A percentile compares a stretch with the other conserved stretches of the same genome.
Conservation (phyloP, 495 filamentous ascomycete species). For the Trichocladium antarcticum region DNA sequence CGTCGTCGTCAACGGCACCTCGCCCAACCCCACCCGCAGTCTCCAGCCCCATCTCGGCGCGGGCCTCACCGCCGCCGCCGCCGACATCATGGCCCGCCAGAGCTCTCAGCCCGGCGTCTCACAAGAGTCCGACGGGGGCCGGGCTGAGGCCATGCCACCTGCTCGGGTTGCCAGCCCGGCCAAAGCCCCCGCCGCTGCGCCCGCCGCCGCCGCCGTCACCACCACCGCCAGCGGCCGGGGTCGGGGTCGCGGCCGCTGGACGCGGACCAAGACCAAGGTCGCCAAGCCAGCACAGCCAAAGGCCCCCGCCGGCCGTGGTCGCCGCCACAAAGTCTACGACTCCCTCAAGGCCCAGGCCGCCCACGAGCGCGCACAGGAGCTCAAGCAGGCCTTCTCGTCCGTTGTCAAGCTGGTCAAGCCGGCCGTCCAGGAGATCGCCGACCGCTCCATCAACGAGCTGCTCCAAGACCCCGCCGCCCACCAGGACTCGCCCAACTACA, state of each 20-base stretch:
- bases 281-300: conserved; percentile 28
- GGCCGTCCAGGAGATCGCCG: conserved; percentile 33
- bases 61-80: no score
- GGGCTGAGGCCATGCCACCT: conserved; percentile 10
- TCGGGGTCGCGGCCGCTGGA: conserved; percentile 18
- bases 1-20: neutral
- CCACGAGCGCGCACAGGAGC: conserved; percentile 35
- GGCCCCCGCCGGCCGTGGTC: conserved; percentile 28
- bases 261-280: conserved; percentile 17
- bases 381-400: conserved; percentile 30
- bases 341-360: conserved; percentile 32
- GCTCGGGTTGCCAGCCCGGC: conserved; percentile 17
- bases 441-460: conserved; percentile 29
- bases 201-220: neutral
- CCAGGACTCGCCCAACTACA: conserved; percentile 27
- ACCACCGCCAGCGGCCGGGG: conserved; percentile 19
- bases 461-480: conserved; percentile 21
- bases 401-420: conserved; percentile 33
- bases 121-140: conserved; percentile 18
- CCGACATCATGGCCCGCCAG: conserved; percentile 10
- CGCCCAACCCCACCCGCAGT: neutral
- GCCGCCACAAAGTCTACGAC: conserved; percentile 35
- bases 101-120: conserved; percentile 5
- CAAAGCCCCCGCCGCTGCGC: conserved; percentile 9
- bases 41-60: no score